Conservation (phyloP, 495 filamentous ascomycete species). For the Rusavskia elegans region DNA sequence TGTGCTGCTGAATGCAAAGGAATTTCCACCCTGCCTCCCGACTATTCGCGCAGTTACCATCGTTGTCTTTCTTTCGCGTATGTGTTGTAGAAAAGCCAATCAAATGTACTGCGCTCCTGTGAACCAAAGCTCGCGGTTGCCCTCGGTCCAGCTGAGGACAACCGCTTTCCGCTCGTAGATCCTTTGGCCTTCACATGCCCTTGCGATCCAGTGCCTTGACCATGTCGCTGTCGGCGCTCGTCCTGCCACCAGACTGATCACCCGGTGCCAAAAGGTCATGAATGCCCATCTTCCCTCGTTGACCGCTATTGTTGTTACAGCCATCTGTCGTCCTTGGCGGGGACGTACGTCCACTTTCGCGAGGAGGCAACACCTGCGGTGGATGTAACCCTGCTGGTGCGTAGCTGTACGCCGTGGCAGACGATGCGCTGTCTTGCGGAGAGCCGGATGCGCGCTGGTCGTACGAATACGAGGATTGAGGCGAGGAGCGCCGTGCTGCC, state of each 20-base stretch:
- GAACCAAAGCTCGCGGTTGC: too few species aligned
- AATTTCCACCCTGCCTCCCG: too few species aligned
- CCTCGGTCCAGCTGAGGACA: too few species aligned
- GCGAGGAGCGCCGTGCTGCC: slow-evolving; percentile 33
- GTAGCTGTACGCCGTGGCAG: slow-evolving; percentile 22
- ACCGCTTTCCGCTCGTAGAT: too few species aligned
- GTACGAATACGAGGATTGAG: slow-evolving; percentile 31
- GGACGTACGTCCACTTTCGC: slow-evolving; percentile 20
- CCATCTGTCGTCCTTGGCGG: slow-evolving; percentile 25
- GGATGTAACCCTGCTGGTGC: slow-evolving; percentile 16
- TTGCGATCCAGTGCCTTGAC: slow-evolving; percentile 35
- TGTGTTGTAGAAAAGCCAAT: too few species aligned
- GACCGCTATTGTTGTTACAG: slow-evolving; percentile 15
- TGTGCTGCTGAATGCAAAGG: too few species aligned
- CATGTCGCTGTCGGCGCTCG: slow-evolving; percentile 40
- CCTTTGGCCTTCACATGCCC: background rate
- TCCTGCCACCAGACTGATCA: slow-evolving; percentile 27
- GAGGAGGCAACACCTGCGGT: slow-evolving; percentile 16
- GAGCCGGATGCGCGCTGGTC: slow-evolving; percentile 33
- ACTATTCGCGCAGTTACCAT: too few species aligned
- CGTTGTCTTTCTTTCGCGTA: too few species aligned
- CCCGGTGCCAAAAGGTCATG: slow-evolving; percentile 32
- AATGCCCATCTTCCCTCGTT: slow-evolving; percentile 33
- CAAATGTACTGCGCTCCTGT: too few species aligned
- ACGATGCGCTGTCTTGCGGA: slow-evolving; percentile 33